Evolutionary conservation across 163 green algal species (phyloP), one percentile per base, ranked within the genome.

Genomic region (Trebouxia gelatinosa): DNA sequence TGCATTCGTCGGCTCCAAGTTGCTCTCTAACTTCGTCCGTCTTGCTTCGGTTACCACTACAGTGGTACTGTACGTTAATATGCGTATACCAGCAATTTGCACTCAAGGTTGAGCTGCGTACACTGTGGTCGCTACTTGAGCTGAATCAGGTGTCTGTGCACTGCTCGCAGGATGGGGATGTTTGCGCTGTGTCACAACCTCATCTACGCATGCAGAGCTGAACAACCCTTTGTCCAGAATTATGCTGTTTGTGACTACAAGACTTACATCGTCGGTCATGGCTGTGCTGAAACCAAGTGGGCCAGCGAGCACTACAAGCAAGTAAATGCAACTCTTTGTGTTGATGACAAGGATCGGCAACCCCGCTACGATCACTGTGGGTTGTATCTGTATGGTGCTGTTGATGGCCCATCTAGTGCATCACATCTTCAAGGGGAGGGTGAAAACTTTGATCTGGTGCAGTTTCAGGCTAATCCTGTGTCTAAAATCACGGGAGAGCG

Each of bases 341-440:
- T 19, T 13, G 29, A 70, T 31, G 61, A 70, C 34, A n/a, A 50
- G 34, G 61, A 48, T n/a, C 43, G 34, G 61, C 9, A 26, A 48
- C 61, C 61, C 19, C 43, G 61, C 2, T 70, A 70, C 29, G 61
- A 70, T 50, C 61, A 70, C n/a, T 70, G 61, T 48, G 61, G 61
- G 6, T 7, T 70, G 32, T 70, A 70, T 21, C 11, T 70, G 6
- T 70, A 70, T 46, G 61, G 61, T 19, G 61, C 16, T 16, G 43
- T 70, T 28, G 16, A 70, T 19, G 61, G 61, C 1, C 32, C 61
- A 48, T 16, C 28, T 16, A 43, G 32, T 70, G 21, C 61, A 70
- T 70, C 61, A 5, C 61, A 70, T 70, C 34, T 70, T 2, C 61
- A 70, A 48, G 61, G 61, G 2, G 61, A 70, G 6, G 61, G 61